Conservation (phyloP, 805 yeast genomes). For the Candida palmyrensis region DNA sequence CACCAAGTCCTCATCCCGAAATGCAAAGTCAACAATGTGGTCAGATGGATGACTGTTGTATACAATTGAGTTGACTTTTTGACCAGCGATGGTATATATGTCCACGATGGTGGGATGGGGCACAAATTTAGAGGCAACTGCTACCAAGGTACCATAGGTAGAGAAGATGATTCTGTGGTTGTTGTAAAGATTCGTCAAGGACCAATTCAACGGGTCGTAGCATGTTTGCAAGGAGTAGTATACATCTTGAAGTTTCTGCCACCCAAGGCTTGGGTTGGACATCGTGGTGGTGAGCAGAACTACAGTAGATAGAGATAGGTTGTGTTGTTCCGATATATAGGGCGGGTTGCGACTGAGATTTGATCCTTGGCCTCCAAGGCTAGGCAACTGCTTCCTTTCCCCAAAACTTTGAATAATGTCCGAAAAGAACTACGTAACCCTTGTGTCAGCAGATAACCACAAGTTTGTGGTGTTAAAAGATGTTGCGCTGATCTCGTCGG, state of each 20-base stretch:
- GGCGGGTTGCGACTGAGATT: too few relatives aligned
- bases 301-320: neutral
- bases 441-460: constrained; percentile 70
- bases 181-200: constrained; percentile 27
- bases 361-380: too few relatives aligned
- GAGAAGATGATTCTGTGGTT: constrained; percentile 47
- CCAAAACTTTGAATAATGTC: neutral
- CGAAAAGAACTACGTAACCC: constrained; percentile 41
- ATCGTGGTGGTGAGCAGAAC: neutral
- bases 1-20: constrained; percentile 48
- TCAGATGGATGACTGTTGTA: constrained; percentile 44
- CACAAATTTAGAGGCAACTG: constrained; percentile 36
- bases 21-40: constrained; percentile 48
- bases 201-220: constrained; percentile 49
- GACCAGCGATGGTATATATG: constrained; percentile 31
- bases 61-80: constrained; percentile 30
- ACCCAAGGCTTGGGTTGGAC: constrained; percentile 45
- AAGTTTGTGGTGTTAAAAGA: constrained; percentile 59
- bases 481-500: constrained; percentile 70
- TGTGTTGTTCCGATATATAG: too few relatives aligned
- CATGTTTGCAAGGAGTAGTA: constrained; percentile 62
- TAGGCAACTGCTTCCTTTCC: neutral
- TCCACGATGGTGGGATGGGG: constrained; percentile 34
- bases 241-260: constrained; percentile 76
- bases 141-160: constrained; percentile 51